A percentile compares a stretch with the other conserved stretches of the same genome.
These are phyloP conservation scores for Penicillium fuscoglaucum DNA, from an alignment of 2,329 filamentous ascomycete species.

Conservation along the genomic window DNA sequence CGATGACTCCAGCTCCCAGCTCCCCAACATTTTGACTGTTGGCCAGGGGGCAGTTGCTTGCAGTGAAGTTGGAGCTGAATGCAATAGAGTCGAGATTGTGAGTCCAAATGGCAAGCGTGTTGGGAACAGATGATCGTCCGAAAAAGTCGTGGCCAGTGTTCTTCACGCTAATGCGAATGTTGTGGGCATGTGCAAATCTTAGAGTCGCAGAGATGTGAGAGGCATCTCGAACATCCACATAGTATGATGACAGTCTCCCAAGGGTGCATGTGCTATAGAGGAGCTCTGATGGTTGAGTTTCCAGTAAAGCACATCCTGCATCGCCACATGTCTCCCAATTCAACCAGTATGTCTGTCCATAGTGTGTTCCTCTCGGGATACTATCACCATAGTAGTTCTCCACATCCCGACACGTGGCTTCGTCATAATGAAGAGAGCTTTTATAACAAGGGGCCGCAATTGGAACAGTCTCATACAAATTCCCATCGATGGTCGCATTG, in stretches of 20 bases:
- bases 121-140: conserved; percentile 41
- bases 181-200: conserved; percentile 7
- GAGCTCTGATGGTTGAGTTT: neutral
- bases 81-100: conserved; percentile 39
- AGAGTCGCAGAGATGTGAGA: conserved; percentile 2
- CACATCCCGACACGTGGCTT: neutral
- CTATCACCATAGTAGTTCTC: conserved; percentile 4
- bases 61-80: conserved; percentile 30
- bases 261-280: neutral
- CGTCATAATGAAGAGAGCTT: conserved; percentile 3
- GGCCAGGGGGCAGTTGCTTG: conserved; percentile 16
- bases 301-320: neutral
- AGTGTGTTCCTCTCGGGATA: neutral
- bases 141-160: conserved; percentile 59
- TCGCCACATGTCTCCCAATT: conserved; percentile 10
- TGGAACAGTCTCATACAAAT: conserved; percentile 9
- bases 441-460: conserved; percentile 12
- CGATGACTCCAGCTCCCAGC: conserved; percentile 19
- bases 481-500: conserved; percentile 7
- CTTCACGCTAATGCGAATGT: conserved; percentile 49
- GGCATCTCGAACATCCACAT: conserved; percentile 5
- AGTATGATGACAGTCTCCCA: conserved; percentile 6
- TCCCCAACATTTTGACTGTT: conserved; percentile 51
- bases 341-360: conserved; percentile 5
- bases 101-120: conserved; percentile 44